Percentiles rank a stretch among this genome's conserved stretches.
Evolutionary conservation across 2,329 filamentous ascomycete species (phyloP).

Genomic region (Aspergillus pseudoviridinutans): DNA sequence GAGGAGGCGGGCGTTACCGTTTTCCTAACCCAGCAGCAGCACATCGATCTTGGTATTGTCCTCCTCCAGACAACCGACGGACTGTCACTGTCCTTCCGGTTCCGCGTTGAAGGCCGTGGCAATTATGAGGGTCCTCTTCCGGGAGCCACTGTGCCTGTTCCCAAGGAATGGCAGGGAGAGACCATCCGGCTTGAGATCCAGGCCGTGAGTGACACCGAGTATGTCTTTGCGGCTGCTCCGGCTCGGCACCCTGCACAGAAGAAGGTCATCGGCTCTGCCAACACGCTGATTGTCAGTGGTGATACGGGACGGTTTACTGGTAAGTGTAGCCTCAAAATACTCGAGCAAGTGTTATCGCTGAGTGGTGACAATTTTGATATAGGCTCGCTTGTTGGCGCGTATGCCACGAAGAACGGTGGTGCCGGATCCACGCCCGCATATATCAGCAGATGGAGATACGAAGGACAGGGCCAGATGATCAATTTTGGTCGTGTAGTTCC

Average conservation of each 20-base stretch:
- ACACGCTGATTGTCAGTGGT: slow-evolving; percentile 1
- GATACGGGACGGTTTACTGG: slow-evolving; percentile 5
- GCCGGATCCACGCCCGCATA: not conserved
- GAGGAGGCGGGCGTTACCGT: slow-evolving; percentile 15
- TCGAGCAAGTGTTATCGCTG: not conserved
- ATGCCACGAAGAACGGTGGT: slow-evolving; percentile 2
- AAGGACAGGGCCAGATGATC: slow-evolving; percentile 1
- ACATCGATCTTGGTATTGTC: slow-evolving; percentile 16
- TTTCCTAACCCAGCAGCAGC: slow-evolving; percentile 17
- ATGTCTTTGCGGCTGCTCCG: slow-evolving; percentile 1
- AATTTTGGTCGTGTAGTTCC: not conserved
- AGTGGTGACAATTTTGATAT: not conserved
- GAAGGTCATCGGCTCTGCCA: not conserved
- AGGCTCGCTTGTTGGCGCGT: slow-evolving; percentile 1
- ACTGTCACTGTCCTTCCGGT: not conserved
- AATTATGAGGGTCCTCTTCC: not conserved
- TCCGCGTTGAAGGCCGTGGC: not conserved
- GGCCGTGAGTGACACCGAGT: slow-evolving; percentile 1
- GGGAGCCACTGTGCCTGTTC: not conserved
- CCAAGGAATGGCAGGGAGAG: slow-evolving; percentile 6
- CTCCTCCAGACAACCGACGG: slow-evolving; percentile 2
- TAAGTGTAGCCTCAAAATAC: not conserved
- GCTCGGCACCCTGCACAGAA: not conserved
- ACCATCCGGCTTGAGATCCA: slow-evolving; percentile 2
- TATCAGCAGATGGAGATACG: slow-evolving; percentile 5